Evolutionary conservation across 345 rosid genomes (phyloP).

Genomic region (Ceriops zippeliana): DNA sequence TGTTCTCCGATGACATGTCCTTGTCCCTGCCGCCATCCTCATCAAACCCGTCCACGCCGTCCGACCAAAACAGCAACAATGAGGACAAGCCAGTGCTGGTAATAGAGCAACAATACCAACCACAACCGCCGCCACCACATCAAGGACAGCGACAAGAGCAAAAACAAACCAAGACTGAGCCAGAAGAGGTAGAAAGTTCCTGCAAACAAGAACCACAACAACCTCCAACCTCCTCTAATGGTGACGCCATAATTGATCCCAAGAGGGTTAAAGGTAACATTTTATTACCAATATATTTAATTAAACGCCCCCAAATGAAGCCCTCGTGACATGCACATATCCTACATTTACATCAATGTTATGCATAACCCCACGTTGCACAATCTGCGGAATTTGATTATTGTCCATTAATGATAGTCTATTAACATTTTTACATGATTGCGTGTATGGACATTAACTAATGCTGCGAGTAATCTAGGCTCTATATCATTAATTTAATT

Average conservation of each 20-base stretch:
- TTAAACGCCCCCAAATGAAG: background rate
- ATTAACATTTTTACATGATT: background rate
- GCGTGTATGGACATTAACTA: background rate
- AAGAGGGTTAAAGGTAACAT: constrained; percentile 80
- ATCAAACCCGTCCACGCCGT: constrained; percentile 69
- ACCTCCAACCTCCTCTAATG: constrained; percentile 33
- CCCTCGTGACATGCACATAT: background rate
- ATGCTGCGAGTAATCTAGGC: background rate
- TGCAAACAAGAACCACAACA: constrained; percentile 36
- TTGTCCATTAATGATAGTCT: background rate
- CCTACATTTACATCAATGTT: background rate
- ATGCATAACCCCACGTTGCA: background rate
- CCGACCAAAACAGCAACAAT: constrained; percentile 63
- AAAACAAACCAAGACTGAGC: constrained; percentile 30
- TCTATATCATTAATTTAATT: background rate
- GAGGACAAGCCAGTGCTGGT: constrained; percentile 43
- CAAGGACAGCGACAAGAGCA: constrained; percentile 19
- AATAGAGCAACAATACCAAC: background rate
- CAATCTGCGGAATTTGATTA: background rate
- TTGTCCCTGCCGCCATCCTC: constrained; percentile 42
- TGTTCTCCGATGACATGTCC: constrained; percentile 69
- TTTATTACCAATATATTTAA: background rate
- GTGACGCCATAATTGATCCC: constrained; percentile 55
- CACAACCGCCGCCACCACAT: constrained; percentile 14
- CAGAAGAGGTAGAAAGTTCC: constrained; percentile 53